A percentile compares a stretch with the other conserved stretches of the same genome.
phyloP scores from a whole-genome alignment of 306 rosid genomes.

The Quercus aquifolioides region DNA sequence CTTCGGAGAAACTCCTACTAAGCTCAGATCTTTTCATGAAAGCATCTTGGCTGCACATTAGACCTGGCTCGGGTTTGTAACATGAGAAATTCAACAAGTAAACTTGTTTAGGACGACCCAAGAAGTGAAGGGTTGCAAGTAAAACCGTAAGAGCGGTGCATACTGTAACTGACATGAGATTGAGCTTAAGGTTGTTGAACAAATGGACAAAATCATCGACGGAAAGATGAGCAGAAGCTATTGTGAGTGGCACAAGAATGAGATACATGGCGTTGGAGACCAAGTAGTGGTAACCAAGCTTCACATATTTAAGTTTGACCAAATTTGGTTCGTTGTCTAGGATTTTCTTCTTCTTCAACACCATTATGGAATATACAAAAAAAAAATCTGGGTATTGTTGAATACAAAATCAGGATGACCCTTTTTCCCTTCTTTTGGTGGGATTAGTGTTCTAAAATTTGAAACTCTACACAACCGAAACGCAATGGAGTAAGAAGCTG shows the following conservation, averaged over 20 bases:
- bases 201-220: background rate
- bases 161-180: background rate
- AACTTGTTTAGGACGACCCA: background rate
- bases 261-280: constrained; percentile 1
- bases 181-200: background rate
- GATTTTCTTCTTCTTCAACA: background rate
- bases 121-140: background rate
- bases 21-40: background rate
- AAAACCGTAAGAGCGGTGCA: background rate
- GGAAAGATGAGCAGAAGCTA: background rate
- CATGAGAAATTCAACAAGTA: background rate
- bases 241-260: background rate
- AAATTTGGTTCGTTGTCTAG: background rate
- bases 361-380: background rate
- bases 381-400: background rate
- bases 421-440: background rate
- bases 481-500: no score
- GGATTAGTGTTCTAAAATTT: background rate
- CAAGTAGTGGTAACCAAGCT: background rate
- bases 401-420: no score
- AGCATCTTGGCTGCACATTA: background rate
- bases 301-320: background rate
- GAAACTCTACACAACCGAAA: no score
- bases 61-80: background rate
- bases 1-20: background rate